phyloP scores from a whole-genome alignment of 225 moss, liverwort and hornwort genomes.

The Neckera pumila region DNA sequence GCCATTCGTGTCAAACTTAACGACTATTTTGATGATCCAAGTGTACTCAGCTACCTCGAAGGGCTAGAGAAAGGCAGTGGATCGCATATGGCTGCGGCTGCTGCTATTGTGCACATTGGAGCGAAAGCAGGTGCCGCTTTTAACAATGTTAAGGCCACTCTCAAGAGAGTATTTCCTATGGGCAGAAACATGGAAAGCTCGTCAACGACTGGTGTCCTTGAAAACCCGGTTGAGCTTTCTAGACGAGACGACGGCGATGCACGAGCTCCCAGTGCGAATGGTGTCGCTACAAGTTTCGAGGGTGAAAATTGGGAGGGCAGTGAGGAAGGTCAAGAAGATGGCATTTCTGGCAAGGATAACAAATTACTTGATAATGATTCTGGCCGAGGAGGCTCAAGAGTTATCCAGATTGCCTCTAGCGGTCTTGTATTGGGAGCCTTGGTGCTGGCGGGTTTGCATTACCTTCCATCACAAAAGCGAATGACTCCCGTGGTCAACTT shows the following conservation, averaged over 20 bases:
- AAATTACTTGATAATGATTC: slow-evolving; percentile 11
- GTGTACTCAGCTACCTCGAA: slow-evolving; percentile 65
- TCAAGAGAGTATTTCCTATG: slow-evolving; percentile 74
- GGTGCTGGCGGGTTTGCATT: slow-evolving; percentile 57
- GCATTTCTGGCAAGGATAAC: slow-evolving; percentile 10
- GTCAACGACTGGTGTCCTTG: slow-evolving; percentile 9
- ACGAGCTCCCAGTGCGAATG: slow-evolving; percentile 8
- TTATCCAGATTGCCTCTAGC: slow-evolving; percentile 51
- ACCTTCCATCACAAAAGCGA: slow-evolving; percentile 31
- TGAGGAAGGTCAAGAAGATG: slow-evolving; percentile 29
- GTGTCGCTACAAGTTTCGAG: slow-evolving; percentile 22
- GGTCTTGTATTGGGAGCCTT: slow-evolving; percentile 74
- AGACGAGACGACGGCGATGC: slow-evolving; percentile 33
- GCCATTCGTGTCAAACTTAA: slow-evolving; percentile 55
- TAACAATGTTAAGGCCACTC: slow-evolving; percentile 55
- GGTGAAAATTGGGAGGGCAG: slow-evolving; percentile 45
- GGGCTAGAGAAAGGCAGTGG: slow-evolving; percentile 63
- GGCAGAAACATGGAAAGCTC: slow-evolving; percentile 39
- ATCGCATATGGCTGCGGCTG: slow-evolving; percentile 82
- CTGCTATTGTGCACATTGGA: slow-evolving; percentile 86
- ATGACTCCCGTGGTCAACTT: slow-evolving; percentile 11
- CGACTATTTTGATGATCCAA: slow-evolving; percentile 80
- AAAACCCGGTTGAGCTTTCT: slow-evolving; percentile 19
- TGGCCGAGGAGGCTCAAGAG: slow-evolving; percentile 14
- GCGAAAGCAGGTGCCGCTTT: slow-evolving; percentile 68